phyloP scores from a whole-genome alignment of 495 filamentous ascomycete species.

The Penicillium alfredii region DNA sequence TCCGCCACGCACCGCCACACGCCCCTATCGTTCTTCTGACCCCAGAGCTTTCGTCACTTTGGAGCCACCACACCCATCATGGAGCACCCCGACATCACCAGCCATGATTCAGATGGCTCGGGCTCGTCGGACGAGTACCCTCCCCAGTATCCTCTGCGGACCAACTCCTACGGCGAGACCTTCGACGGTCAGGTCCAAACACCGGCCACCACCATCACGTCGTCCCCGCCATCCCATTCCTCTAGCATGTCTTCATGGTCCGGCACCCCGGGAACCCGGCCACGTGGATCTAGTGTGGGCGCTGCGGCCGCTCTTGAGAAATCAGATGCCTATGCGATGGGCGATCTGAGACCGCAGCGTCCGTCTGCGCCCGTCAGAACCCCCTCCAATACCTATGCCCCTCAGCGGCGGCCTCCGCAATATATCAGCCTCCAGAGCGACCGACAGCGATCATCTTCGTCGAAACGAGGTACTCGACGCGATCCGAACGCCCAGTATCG shows the following conservation, averaged over 20 bases:
- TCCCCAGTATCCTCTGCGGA: constrained; percentile 39
- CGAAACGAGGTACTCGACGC: constrained; percentile 45
- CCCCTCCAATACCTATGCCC: constrained; percentile 70
- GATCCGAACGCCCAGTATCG: constrained; percentile 76
- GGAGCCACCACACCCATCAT: constrained; percentile 31
- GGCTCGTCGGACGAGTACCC: constrained; percentile 56
- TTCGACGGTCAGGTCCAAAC: constrained; percentile 35
- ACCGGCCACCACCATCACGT: constrained; percentile 38
- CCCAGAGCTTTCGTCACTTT: constrained; percentile 10
- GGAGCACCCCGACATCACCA: constrained; percentile 50
- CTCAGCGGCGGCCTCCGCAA: constrained; percentile 64
- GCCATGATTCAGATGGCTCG: constrained; percentile 60
- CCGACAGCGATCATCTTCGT: constrained; percentile 49
- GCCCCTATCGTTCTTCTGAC: constrained; percentile 21
- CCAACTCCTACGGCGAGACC: constrained; percentile 34
- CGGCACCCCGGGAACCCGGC: constrained; percentile 31
- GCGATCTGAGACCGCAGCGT: constrained; percentile 44
- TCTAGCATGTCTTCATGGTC: constrained; percentile 38
- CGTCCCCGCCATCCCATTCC: constrained; percentile 37
- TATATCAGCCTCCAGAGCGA: constrained; percentile 47
- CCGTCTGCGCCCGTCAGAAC: constrained; percentile 57
- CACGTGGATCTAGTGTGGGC: constrained; percentile 39
- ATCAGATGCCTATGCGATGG: constrained; percentile 24
- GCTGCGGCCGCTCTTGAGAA: constrained; percentile 29
- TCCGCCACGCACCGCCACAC: constrained; percentile 24